Conservation (phyloP, 2,329 filamentous ascomycete species). For the Keithomyces neogunnii region DNA sequence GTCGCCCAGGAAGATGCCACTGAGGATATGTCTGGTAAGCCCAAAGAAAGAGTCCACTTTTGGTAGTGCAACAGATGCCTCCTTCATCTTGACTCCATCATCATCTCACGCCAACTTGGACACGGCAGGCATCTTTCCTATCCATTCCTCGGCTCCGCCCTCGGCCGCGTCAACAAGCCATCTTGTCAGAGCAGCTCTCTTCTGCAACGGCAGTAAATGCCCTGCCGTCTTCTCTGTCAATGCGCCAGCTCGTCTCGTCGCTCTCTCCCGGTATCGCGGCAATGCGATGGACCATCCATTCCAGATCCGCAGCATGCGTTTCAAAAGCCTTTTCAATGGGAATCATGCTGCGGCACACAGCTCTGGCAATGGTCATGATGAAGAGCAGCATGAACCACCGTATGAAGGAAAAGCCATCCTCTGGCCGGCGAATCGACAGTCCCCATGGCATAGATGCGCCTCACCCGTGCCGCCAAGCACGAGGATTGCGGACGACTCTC, state of each 20-base stretch:
- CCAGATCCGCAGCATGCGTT: slow-evolving; percentile 12
- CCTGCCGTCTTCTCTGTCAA: slow-evolving; percentile 16
- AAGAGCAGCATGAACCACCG: slow-evolving; percentile 11
- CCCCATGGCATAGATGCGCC: slow-evolving; percentile 24
- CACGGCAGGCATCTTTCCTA: slow-evolving; percentile 17
- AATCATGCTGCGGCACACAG: slow-evolving; percentile 13
- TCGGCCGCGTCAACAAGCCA: slow-evolving; percentile 21
- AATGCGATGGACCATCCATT: slow-evolving; percentile 22
- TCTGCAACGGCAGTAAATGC: slow-evolving; percentile 12
- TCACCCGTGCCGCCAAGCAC: too few species aligned
- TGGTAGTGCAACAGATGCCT: too few species aligned
- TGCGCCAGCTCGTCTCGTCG: slow-evolving; percentile 18
- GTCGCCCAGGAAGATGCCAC: too few species aligned
- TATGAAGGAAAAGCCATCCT: slow-evolving; percentile 15
- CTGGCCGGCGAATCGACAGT: slow-evolving; percentile 19
- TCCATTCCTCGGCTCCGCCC: slow-evolving; percentile 10
- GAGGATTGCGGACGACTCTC: too few species aligned
- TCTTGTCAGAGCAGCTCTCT: slow-evolving; percentile 14
- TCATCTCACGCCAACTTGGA: too few species aligned
- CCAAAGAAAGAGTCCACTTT: too few species aligned
- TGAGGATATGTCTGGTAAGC: too few species aligned
- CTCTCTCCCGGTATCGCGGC: slow-evolving; percentile 16
- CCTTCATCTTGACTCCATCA: too few species aligned
- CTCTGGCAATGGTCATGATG: neutral
- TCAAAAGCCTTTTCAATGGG: slow-evolving; percentile 14